phyloP scores from a whole-genome alignment of 2,329 filamentous ascomycete genomes.

The Macrophomina pseudophaseolina region DNA sequence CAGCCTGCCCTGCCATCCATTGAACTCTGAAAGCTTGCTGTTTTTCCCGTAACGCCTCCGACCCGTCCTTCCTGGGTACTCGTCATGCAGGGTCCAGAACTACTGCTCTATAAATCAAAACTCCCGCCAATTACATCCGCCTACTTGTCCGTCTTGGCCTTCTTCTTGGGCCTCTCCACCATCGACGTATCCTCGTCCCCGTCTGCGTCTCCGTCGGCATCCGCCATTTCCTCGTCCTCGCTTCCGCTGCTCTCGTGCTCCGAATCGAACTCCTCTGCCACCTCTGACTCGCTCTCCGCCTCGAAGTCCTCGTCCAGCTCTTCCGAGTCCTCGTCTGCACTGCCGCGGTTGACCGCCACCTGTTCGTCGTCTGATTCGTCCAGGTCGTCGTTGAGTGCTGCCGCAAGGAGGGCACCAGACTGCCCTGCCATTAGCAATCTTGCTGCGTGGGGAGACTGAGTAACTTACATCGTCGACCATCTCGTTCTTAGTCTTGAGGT shows the following conservation, averaged over 20 bases:
- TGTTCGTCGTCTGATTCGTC: slow-evolving; percentile 80
- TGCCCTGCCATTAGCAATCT: slow-evolving; percentile 39
- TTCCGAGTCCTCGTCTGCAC: slow-evolving; percentile 94
- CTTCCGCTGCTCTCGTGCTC: slow-evolving; percentile 84
- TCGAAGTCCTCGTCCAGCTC: slow-evolving; percentile 96
- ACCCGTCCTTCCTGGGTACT: slow-evolving; percentile 38
- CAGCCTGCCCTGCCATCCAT: background rate
- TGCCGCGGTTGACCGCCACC: slow-evolving; percentile 78
- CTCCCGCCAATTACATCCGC: background rate
- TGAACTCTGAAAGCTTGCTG: background rate
- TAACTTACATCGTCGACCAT: slow-evolving; percentile 85
- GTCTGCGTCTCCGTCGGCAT: slow-evolving; percentile 62
- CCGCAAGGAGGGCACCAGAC: slow-evolving; percentile 69
- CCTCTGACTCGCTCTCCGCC: slow-evolving; percentile 89
- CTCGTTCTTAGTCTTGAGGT: slow-evolving; percentile 95
- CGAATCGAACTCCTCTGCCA: slow-evolving; percentile 94
- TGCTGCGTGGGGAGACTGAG: slow-evolving; percentile 18
- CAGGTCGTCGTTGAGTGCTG: slow-evolving; percentile 82
- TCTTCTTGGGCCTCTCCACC: slow-evolving; percentile 67
- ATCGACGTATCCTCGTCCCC: slow-evolving; percentile 59
- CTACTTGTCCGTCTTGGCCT: slow-evolving; percentile 57
- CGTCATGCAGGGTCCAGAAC: slow-evolving; percentile 13
- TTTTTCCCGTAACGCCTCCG: slow-evolving; percentile 16
- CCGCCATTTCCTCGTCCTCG: slow-evolving; percentile 68
- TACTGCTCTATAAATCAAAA: slow-evolving; percentile 11